Evolutionary conservation across 148 eudicot genomes (phyloP), one percentile per base, ranked within the genome.

Genomic region (Talinum fruticosum): DNA sequence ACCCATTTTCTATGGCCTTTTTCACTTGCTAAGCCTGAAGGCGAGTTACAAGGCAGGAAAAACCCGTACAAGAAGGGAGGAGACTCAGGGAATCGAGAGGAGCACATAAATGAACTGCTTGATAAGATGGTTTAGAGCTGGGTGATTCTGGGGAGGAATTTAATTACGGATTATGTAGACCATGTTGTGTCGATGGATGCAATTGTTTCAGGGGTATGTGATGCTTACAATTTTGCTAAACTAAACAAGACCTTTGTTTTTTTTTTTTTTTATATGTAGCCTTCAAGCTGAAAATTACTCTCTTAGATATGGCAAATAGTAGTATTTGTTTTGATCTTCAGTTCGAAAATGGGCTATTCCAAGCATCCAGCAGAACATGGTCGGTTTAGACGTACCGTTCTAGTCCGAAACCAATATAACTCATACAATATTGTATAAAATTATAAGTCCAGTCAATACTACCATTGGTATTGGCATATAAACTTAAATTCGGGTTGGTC

Each of bases 61-160:
- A 91, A 81, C 66, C 75, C 79, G 6, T 91, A 18, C 80, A 81
- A 83, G 79, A 84, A 83, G 51, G 99, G 97, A 1, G 99, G 99
- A 71, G 97, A 96, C 78, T 51, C 95, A 14, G 95, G 96, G 71
- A 88, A 89, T 70, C 92, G 92, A 10, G 90, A 81, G 75, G 93
- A 88, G 8, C 81, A 77, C 10, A 90, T 91, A 71, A 89, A 90
- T 59, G 97, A 91, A 79, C 86, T 96, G 71, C 69, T 96, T 72
- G 86, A 85, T 74, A 85, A 84, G 85, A 93, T 96, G 97, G 90
- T 89, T 82, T 96, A 90, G 82, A 41, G 70, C 35, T 72, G 21
- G 54, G 2, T 28, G 32, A 62, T 8, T 28, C 33, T 0, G 72
- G 73, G 47, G 32, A 35, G 64, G 34, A n/a, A 26, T 66, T 81